Evolutionary conservation across 139 green algal genomes (phyloP), one percentile per base, ranked within the genome.

Genomic region (Tetraselmis chui): DNA sequence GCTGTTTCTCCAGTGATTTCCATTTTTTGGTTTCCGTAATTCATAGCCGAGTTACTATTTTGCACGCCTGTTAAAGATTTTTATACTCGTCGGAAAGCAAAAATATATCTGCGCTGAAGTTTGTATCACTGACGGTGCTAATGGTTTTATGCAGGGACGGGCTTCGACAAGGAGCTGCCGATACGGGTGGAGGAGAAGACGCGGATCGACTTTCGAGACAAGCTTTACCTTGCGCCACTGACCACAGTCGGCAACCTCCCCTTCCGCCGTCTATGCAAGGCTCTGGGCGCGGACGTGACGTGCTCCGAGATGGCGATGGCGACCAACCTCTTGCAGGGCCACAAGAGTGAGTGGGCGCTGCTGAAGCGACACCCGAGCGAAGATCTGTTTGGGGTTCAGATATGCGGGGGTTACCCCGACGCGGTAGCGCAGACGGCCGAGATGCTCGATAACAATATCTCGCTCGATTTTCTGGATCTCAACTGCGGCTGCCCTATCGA

Each of bases 191-290:
- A 83, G 18, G 88, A 89, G 67, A 84, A 80, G 78, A 86, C 86
- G 82, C 32, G 1, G 0, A 27, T 98, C 23, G 94, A 98, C 86
- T 94, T 98, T 30, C 78, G 88, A 1, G 93, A 91, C 26, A 98
- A 98, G 89, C 87, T 92, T 5, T 97, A 97, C 83, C 89, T 99
- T 31, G 96, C 97, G 1, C 97, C 97, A 5, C 88, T 99, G 23
- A 99, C 97, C 11, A 99, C 97, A 2, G 93, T 97, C 27, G 96
- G 96, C 84, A 99, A 99, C 90, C 92, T 99, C 76, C 96, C 96
- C 26, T 99, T 98, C 88, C 89, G 85, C 32, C 89, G 96, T 2
- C 75, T 99, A 32, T 98, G 94, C 91, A 95, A 96, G 83, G 67
- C 25, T 1, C 83, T 98, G 22, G 97, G 97, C 1, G 93, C 89